Evolutionary conservation across 139 green algal species (phyloP).

Genomic region (Picochlorum sp.): DNA sequence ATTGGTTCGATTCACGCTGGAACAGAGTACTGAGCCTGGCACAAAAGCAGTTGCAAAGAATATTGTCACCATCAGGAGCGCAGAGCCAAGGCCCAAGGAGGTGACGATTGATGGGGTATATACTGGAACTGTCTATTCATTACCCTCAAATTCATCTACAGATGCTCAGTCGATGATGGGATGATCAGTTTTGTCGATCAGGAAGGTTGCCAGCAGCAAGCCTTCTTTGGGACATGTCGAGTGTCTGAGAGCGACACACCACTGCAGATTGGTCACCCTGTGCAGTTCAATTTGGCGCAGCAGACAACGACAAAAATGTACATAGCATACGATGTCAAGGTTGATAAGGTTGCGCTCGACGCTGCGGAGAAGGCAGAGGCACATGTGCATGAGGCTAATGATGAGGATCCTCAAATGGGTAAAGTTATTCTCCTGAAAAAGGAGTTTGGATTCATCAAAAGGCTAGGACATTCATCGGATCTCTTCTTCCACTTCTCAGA

Average conservation of each 20-base stretch:
- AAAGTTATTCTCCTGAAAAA: constrained; percentile 29
- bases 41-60: constrained; percentile 22
- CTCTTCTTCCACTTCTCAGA: constrained; percentile 46
- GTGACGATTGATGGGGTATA: not conserved
- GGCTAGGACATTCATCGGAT: constrained; percentile 20
- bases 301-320: constrained; percentile 4
- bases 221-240: constrained; percentile 6
- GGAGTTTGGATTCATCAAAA: constrained; percentile 44
- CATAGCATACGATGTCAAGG: constrained; percentile 8
- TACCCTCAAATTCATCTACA: not conserved
- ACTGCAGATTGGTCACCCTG: constrained; percentile 18
- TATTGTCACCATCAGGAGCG: constrained; percentile 4
- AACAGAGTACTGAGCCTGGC: constrained; percentile 13
- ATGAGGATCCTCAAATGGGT: constrained; percentile 17
- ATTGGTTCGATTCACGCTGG: constrained; percentile 23
- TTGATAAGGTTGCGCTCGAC: not conserved
- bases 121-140: not conserved
- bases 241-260: not conserved
- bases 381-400: not conserved
- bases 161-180: constrained; percentile 21
- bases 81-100: not conserved
- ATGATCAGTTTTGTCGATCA: constrained; percentile 25
- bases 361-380: not conserved
- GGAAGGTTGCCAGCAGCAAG: constrained; percentile 17
- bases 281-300: constrained; percentile 27